Conservation (phyloP, 2,329 filamentous ascomycete genomes). For the Xylaria sp. region DNA sequence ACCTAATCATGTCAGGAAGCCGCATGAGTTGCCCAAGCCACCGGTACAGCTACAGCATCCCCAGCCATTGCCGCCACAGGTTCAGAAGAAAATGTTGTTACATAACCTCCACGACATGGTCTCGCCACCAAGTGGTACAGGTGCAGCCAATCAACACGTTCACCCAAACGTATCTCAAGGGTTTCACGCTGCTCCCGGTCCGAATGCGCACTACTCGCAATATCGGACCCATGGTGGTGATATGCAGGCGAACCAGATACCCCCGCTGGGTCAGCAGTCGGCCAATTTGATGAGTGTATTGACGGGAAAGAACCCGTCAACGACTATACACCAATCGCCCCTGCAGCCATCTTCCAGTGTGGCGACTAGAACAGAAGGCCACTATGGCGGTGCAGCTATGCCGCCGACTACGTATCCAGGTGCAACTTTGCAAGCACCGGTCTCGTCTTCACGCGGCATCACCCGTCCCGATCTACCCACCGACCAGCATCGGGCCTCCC, state of each 20-base stretch:
- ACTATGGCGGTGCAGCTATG: conserved; percentile 15
- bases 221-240: conserved; percentile 19
- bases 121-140: conserved; percentile 30
- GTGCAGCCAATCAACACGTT: conserved; percentile 20
- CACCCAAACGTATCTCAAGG: conserved; percentile 20
- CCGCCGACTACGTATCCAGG: conserved; percentile 9
- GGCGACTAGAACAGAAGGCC: conserved; percentile 8
- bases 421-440: conserved; percentile 15
- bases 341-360: conserved; percentile 12
- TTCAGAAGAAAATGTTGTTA: conserved; percentile 49
- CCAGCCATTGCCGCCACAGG: conserved; percentile 51
- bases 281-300: conserved; percentile 38
- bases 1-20: conserved; percentile 9
- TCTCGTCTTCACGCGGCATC: conserved; percentile 12
- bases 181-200: conserved; percentile 14
- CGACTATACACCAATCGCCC: conserved; percentile 14
- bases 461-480: conserved; percentile 22
- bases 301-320: conserved; percentile 33
- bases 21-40: conserved; percentile 30
- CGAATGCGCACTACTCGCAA: conserved; percentile 16
- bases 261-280: conserved; percentile 27
- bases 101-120: conserved; percentile 35
- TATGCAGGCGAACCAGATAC: conserved; percentile 7
- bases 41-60: conserved; percentile 38
- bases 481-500: conserved; percentile 42